Base-by-base conservation (phyloP, 208 protist genomes). In the Borovskyia barvae region DNA sequence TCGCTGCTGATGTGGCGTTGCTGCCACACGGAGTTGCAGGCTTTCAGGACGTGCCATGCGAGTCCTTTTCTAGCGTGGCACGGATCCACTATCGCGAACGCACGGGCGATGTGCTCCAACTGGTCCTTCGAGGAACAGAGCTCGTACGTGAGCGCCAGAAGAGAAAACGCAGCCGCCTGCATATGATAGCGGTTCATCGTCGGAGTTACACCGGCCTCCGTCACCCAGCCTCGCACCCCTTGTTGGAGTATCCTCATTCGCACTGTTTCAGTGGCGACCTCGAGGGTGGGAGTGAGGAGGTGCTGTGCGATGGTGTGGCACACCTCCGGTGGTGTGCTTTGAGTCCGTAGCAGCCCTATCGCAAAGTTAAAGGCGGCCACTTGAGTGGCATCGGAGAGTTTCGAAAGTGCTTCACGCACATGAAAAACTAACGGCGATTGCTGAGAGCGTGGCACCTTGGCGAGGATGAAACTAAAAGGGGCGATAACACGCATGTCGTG, bases 11-110 rank as follows among this genome's bases (percentile, higher is more conserved):
- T 33, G 22, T 14, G 39, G 37, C 26, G 43, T 20, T 48, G 12
- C 22, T 37, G n/a, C 40, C 69, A 56, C 15, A 66, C 64, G 41
- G 56, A 26, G 64, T 64, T 50, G 9, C 80, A 81, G 19, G 73
- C 51, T 43, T 90, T 70, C 63, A 97, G 93, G 11, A 97, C 42
- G 25, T 69, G 72, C 12, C 77, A 50, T 1, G 82, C 93, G 0
- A 97, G 56, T 62, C 97, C 90, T 15, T 83, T 95, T 0, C 92
- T 89, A 14, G 80, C 79, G n/a, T 14, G 19, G 45, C 48, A 30
- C 20, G 50, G 24, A 29, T 51, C 32, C 25, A 17, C 43, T 11
- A 47, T 28, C 22, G 62, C 64, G 54, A 77, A 92, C 36, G 65
- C 61, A 7, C 26, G 54, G 46, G 88, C 92, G 39, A 94, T 72